These are phyloP conservation scores for Apiotrichum akiyoshidainum DNA, from an alignment of 1,284 basidiomycete genomes.

Conservation along the genomic window DNA sequence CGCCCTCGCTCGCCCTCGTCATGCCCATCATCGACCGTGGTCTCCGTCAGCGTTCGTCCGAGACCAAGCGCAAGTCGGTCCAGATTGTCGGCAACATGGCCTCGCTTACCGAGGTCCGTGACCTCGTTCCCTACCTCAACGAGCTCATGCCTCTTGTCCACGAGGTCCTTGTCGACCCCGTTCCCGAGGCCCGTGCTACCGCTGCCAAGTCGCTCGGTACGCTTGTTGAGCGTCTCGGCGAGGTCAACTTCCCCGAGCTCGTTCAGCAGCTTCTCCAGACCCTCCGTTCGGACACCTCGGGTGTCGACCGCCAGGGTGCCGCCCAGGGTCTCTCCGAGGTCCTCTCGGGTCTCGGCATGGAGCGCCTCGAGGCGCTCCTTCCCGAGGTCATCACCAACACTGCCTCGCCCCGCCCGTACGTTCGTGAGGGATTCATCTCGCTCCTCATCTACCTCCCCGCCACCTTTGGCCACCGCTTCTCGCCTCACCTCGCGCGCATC, in stretches of 20 bases:
- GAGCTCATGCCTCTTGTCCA: conserved; percentile 88
- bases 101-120: conserved; percentile 89
- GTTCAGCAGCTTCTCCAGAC: conserved; percentile 85
- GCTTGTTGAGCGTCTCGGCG: conserved; percentile 92
- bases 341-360: conserved; percentile 92
- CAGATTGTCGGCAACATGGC: conserved; percentile 97
- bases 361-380: conserved; percentile 87
- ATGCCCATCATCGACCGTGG: conserved; percentile 95
- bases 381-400: conserved; percentile 93
- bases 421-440: conserved; percentile 98
- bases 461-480: conserved; percentile 91
- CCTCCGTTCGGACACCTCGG: conserved; percentile 88
- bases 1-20: conserved; percentile 94
- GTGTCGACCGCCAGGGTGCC: conserved; percentile 92
- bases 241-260: conserved; percentile 91
- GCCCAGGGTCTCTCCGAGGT: conserved; percentile 98
- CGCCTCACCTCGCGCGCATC: conserved; percentile 91
- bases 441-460: conserved; percentile 93
- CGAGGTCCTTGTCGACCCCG: conserved; percentile 86
- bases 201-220: conserved; percentile 97
- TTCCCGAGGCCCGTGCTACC: conserved; percentile 94
- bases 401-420: conserved; percentile 81
- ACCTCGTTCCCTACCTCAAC: conserved; percentile 92
- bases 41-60: conserved; percentile 83
- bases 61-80: conserved; percentile 91